Evolutionary conservation across 495 filamentous ascomycete species (phyloP), one percentile per base, ranked within the genome.

Genomic region (Lophium mytilinum): DNA sequence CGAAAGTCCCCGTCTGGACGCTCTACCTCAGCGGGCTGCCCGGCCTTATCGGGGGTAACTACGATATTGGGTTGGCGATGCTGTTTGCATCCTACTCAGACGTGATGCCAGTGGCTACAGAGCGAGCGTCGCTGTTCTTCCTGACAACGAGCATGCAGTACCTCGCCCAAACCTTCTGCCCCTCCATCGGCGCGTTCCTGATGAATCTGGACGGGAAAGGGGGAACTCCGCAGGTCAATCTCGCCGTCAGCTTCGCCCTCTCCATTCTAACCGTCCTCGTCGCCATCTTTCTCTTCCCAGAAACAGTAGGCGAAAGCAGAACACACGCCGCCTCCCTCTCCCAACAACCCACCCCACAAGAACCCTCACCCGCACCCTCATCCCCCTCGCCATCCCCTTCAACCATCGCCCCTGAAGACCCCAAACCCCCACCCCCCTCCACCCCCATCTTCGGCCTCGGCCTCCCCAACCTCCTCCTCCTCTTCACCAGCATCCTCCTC

Each of bases 381-480:
- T 30, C 24, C 3, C 24, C 24, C 24, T 30, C 24, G 3, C 6
- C 24, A 2, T 30, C 24, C 24, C 6, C 24, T 30, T 6, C 24
- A 2, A 30, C 24, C 24, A 30, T 30, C 24, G 41, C 8, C 15
- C 41, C 41, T n/a, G 8, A 12, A 1, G 41, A 45, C 19, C 41
- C 14, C 41, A 45, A 45, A n/a, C 14, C 15, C 19, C 8, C 41
- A 9, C 15, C 19, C 6, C 6, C 8, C 8, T 15, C 15, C 9
- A 45, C 15, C 66, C 21, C 62, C 63, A 60, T 90, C 87, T 43
- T 82, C 69, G 9, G 85, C 84, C 60, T 90, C 88, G 11, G 67
- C 80, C 76, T 87, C 0, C 81, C 85, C 14, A 73, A 71, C 5
- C 71, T 66, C 51, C 78, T 78, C 37, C 50, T 73, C 71, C 36